Evolutionary conservation across 768 basidiomycete genomes (phyloP), one percentile per base, ranked within the genome.

Genomic region (Podaxis sp.): DNA sequence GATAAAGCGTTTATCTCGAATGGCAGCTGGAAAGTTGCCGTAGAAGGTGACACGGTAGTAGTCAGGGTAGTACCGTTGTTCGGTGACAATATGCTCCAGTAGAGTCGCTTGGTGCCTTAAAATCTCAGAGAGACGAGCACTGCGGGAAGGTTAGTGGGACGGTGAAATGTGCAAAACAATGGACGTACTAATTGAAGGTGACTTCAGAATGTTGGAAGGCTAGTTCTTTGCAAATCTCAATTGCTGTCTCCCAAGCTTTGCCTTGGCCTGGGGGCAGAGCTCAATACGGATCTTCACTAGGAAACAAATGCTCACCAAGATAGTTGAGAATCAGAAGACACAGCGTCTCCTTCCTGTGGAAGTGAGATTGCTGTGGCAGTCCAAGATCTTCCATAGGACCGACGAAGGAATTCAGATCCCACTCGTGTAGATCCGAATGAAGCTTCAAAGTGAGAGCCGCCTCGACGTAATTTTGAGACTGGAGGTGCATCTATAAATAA

Each of bases 171-270:
- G 30, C 65, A 28, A 64, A 48, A 44, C 17, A 69, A 57, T 30
- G 33, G 38, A 64, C 90, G 51, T 77, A 95, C 89, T 95, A 95
- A 73, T 96, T 92, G 79, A 92, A 96, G 5, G 95, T 94, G 59
- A 93, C 83, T 71, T 89, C 88, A 15, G 90, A 84, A 76, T 98
- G 96, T 72, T 98, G 95, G 64, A 79, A 86, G 13, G 90, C 90
- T 26, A 99, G 77, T 68, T 98, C 96, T 75, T 92, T 93, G 77
- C 93, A 96, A 54, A 98, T 90, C 52, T 93, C 91, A 62, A 97
- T 87, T 2, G 95, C 96, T 57, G 85, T 89, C 74, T 99, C 96
- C 86, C 94, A 99, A n/a, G 96, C 96, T 70, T 96, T 95, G 9
- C 96, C 96, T 75, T 95, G 93, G 55, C 93, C 94, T 95, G 2